Evolutionary conservation across 2,329 filamentous ascomycete species (phyloP), one percentile per base, ranked within the genome.

Genomic region (Purpureocillium takamizusanense): DNA sequence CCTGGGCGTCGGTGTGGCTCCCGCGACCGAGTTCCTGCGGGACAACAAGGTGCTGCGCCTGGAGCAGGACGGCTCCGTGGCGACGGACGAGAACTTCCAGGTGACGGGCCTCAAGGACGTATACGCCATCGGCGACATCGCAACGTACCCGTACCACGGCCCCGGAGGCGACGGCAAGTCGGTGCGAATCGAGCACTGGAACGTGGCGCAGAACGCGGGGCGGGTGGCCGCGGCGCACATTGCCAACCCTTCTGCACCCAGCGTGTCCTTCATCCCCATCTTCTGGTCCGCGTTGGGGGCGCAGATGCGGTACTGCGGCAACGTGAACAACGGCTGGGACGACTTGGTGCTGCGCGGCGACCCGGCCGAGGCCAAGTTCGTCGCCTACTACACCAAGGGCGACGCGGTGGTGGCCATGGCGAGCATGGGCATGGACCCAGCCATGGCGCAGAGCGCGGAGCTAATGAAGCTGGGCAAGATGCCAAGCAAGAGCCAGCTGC

Each of bases 121-220:
- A 37, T 98, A 86, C 55, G 92, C 92, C 12, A 78, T 98, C 44
- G 90, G 90, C 37, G 92, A 98, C 57, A 97, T 98, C 45, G 89
- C 92, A 11, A 89, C 85, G 0, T 95, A 87, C 61, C 92, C 92
- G 0, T 98, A 98, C 67, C 75, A 86, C 58, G 92, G 92, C 1
- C 92, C 92, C 0, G 88, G 86, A 17, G 83, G 86, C 18, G 73
- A 83, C 13, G 86, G 85, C 45, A 72, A 71, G 33, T 72, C 74
- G 14, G 77, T 83, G 1, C 82, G 92, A 46, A 95, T 97, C 55
- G 92, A 98, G 69, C 92, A 98, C 60, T 98, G 92, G 92, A 90
- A 95, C 62, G 92, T 98, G 3, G 92, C 92, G 4, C 92, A 97
- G 56, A 95, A 97, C 54, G 72, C 86, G 2, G 92, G 92, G 3